These are phyloP conservation scores for Alternaria angustiovoidea DNA, from an alignment of 2,329 filamentous ascomycete species.

Conservation along the genomic window DNA sequence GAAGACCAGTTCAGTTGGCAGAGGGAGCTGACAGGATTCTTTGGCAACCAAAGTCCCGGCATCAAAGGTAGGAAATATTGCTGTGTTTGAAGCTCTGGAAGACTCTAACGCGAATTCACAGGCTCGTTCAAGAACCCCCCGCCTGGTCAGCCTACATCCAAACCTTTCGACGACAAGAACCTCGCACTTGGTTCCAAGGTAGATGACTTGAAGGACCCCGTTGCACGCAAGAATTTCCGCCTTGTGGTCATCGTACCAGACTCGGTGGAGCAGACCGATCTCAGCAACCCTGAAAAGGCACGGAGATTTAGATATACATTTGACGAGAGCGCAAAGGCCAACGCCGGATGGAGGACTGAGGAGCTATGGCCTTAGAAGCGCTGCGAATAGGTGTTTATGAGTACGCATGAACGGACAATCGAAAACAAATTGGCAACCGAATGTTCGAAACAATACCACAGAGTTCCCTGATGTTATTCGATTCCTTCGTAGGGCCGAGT, in stretches of 20 bases:
- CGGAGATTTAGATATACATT: constrained; percentile 74
- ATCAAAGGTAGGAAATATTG: constrained; percentile 69
- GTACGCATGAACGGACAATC: neutral
- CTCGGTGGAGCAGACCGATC: constrained; percentile 77
- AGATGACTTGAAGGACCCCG: constrained; percentile 71
- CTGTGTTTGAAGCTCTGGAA: neutral
- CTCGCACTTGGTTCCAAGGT: constrained; percentile 69
- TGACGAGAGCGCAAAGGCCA: constrained; percentile 51
- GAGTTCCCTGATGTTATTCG: neutral
- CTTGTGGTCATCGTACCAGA: constrained; percentile 87
- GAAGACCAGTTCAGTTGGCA: constrained; percentile 75
- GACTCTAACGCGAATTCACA: constrained; percentile 36
- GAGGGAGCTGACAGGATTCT: constrained; percentile 83
- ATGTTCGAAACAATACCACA: neutral
- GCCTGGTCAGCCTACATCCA: constrained; percentile 57
- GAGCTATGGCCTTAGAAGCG: constrained; percentile 50
- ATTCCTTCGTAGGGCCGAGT: neutral
- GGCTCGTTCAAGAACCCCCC: constrained; percentile 70
- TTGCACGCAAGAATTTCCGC: constrained; percentile 79
- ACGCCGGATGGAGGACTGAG: constrained; percentile 65
- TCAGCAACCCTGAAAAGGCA: constrained; percentile 70
- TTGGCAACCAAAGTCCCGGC: constrained; percentile 83
- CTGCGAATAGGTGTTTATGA: neutral
- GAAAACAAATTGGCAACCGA: neutral
- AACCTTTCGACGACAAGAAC: constrained; percentile 56